Evolutionary conservation across 768 basidiomycete genomes (phyloP).

Genomic region (Symmetrospora coprosmae): DNA sequence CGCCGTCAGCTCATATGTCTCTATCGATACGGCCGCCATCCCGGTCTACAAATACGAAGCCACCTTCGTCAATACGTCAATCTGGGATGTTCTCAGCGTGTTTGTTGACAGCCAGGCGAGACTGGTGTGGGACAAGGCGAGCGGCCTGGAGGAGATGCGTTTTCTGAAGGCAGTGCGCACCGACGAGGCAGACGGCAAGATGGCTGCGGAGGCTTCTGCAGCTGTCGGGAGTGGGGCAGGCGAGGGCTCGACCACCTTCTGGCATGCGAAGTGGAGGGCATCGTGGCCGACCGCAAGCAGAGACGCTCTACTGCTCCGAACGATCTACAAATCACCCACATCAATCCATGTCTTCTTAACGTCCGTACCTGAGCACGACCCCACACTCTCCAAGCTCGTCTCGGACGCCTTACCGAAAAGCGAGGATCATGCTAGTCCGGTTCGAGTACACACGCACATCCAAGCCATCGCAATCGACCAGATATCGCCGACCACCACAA

Average conservation of each 20-base stretch:
- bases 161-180: constrained; percentile 25
- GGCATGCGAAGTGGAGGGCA: constrained; percentile 81
- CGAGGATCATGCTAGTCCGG: constrained; percentile 58
- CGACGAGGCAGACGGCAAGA: not conserved
- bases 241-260: constrained; percentile 47
- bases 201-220: not conserved
- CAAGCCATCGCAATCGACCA: constrained; percentile 97
- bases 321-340: constrained; percentile 90
- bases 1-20: constrained; percentile 84
- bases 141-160: constrained; percentile 56
- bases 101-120: constrained; percentile 74
- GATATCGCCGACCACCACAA: constrained; percentile 83
- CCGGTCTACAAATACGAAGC: constrained; percentile 94
- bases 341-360: constrained; percentile 91
- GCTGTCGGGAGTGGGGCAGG: too few relatives aligned
- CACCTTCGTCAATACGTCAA: constrained; percentile 82
- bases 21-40: constrained; percentile 81
- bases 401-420: constrained; percentile 43
- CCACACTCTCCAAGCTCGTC: constrained; percentile 48
- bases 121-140: constrained; percentile 71
- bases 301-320: constrained; percentile 78
- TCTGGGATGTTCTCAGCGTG: constrained; percentile 86
- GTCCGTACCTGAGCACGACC: constrained; percentile 72
- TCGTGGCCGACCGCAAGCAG: constrained; percentile 92
- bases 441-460: constrained; percentile 91